phyloP scores from a whole-genome alignment of 2,329 filamentous ascomycete species.

The Aspergillus piperis region DNA sequence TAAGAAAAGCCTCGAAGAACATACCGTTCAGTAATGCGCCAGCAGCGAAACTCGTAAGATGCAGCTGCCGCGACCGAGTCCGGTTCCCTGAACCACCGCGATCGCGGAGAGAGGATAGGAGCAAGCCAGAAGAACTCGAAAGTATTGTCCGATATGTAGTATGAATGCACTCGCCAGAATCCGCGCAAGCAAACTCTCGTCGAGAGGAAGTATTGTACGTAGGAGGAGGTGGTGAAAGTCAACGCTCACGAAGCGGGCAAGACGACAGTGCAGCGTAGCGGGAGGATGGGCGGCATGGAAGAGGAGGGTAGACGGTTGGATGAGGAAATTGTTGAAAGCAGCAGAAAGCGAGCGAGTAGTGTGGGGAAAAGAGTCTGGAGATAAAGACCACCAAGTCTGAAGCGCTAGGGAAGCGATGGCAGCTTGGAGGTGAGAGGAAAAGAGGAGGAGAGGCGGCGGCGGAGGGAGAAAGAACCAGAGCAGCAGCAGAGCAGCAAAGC shows the following conservation, averaged over 20 bases:
- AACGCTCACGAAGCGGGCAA: constrained; percentile 36
- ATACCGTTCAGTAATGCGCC: constrained; percentile 44
- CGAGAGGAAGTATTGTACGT: constrained; percentile 9
- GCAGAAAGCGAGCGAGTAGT: constrained; percentile 13
- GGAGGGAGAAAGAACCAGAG: constrained; percentile 18
- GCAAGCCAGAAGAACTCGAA: constrained; percentile 4
- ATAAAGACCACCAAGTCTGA: not conserved
- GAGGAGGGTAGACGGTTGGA: constrained; percentile 20
- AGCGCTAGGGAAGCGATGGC: constrained; percentile 1
- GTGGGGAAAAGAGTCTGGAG: constrained; percentile 4
- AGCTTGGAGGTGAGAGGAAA: not conserved
- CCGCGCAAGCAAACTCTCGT: constrained; percentile 23
- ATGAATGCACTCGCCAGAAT: constrained; percentile 1
- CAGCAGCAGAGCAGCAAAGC: constrained; percentile 6
- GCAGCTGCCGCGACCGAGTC: constrained; percentile 39
- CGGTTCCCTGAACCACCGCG: constrained; percentile 30
- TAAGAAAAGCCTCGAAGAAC: constrained; percentile 27
- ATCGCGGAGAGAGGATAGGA: constrained; percentile 17
- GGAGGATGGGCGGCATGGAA: constrained; percentile 36
- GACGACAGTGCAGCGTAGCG: constrained; percentile 35
- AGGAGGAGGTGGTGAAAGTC: constrained; percentile 22
- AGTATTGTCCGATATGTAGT: constrained; percentile 16
- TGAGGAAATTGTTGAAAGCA: constrained; percentile 9
- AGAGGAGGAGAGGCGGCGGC: constrained; percentile 17
- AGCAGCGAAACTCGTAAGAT: constrained; percentile 30